A percentile compares a stretch with the other conserved stretches of the same genome.
phyloP scores from a whole-genome alignment of 495 filamentous ascomycete species.

The Penicillium chermesinum region DNA sequence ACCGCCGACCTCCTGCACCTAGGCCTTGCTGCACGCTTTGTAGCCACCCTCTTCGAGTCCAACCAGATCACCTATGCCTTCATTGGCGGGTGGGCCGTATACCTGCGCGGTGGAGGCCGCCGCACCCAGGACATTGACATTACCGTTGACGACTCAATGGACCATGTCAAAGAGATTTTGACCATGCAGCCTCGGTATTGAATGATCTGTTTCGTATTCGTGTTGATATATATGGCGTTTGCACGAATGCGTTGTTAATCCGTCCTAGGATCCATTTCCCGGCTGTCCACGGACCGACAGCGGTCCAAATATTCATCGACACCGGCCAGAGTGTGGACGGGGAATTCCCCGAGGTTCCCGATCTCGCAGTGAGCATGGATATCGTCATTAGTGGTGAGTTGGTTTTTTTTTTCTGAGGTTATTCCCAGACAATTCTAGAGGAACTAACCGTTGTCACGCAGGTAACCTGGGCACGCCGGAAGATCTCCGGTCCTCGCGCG shows the following conservation, averaged over 20 bases:
- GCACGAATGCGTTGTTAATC: constrained; percentile 5
- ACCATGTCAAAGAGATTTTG: constrained; percentile 18
- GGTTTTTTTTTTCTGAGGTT: neutral
- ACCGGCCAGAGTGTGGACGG: constrained; percentile 15
- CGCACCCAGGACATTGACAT: constrained; percentile 21
- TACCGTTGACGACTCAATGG: constrained; percentile 17
- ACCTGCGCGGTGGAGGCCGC: constrained; percentile 16
- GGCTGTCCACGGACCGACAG: constrained; percentile 16
- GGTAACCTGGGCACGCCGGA: constrained; percentile 19
- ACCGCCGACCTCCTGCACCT: constrained; percentile 20
- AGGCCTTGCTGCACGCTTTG: constrained; percentile 18
- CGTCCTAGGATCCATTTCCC: constrained; percentile 17
- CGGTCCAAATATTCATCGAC: constrained; percentile 21
- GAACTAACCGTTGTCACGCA: neutral
- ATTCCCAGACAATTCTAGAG: neutral
- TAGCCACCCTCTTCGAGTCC: constrained; percentile 17
- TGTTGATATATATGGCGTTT: neutral
- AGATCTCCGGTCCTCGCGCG: constrained; percentile 20
- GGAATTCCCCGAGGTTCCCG: constrained; percentile 18
- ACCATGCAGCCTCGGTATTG: constrained; percentile 17
- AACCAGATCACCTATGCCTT: constrained; percentile 20
- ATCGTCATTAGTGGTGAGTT: constrained; percentile 20
- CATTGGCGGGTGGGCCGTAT: constrained; percentile 21
- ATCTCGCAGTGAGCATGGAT: constrained; percentile 22
- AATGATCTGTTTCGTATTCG: neutral